Conservation (phyloP, 2,329 filamentous ascomycete species). For the Colletotrichum cordylinicola region DNA sequence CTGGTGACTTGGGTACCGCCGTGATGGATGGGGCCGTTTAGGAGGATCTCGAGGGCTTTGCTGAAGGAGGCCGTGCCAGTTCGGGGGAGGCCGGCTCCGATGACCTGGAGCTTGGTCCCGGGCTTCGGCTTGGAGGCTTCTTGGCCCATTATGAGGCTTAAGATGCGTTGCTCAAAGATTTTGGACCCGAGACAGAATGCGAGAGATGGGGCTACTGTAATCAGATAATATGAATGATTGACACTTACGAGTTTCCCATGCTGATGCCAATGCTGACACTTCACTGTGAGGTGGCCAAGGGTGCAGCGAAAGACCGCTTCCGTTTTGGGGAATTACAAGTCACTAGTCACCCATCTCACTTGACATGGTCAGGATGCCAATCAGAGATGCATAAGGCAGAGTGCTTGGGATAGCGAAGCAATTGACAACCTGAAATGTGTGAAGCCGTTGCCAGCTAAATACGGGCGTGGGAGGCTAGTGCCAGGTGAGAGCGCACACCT, state of each 20-base stretch:
- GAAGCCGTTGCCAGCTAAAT: neutral
- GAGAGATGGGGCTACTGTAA: neutral
- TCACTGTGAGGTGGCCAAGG: neutral
- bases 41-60: constrained; percentile 27
- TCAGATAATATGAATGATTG: neutral
- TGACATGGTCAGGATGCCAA: neutral
- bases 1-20: constrained; percentile 26
- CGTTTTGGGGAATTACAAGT: neutral
- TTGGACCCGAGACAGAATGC: neutral
- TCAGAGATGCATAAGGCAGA: neutral
- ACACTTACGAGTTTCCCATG: neutral
- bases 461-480: neutral
- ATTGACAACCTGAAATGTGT: neutral
- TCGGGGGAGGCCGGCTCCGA: constrained; percentile 30
- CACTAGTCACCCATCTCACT: neutral
- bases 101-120: constrained; percentile 26
- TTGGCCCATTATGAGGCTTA: constrained; percentile 26
- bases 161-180: neutral
- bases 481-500: neutral
- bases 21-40: constrained; percentile 28
- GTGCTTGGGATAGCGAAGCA: neutral
- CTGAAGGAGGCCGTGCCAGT: constrained; percentile 30
- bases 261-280: neutral
- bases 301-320: neutral
- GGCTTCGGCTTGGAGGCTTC: constrained; percentile 25